These are phyloP conservation scores for Curvularia verruculosa DNA, from an alignment of 2,329 filamentous ascomycete genomes.

Conservation along the genomic window DNA sequence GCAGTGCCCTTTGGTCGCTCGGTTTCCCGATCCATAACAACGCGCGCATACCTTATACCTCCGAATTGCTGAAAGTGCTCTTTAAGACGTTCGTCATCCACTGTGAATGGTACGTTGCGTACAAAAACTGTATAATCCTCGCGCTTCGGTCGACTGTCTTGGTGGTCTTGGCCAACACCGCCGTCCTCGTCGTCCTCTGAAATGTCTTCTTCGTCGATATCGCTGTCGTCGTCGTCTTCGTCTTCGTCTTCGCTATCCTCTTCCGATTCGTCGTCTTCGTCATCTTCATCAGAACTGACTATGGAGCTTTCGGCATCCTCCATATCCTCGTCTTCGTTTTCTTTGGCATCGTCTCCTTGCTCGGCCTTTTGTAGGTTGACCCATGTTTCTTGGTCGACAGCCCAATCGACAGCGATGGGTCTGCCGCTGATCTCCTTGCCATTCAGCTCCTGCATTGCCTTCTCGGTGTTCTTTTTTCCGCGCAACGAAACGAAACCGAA, in stretches of 20 bases:
- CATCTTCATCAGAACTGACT: slow-evolving; percentile 48
- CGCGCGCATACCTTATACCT: slow-evolving; percentile 83
- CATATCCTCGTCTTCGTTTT: slow-evolving; percentile 49
- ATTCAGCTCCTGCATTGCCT: slow-evolving; percentile 82
- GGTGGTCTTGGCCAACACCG: slow-evolving; percentile 30
- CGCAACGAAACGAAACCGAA: slow-evolving; percentile 93
- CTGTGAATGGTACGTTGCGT: slow-evolving; percentile 90
- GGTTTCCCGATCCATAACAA: slow-evolving; percentile 85
- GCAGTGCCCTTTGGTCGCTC: slow-evolving; percentile 89
- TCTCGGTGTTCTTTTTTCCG: slow-evolving; percentile 88
- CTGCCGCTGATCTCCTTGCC: slow-evolving; percentile 89
- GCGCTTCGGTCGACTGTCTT: slow-evolving; percentile 52
- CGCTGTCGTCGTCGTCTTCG: slow-evolving; percentile 49
- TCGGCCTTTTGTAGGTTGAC: slow-evolving; percentile 61
- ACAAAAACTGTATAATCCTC: slow-evolving; percentile 85
- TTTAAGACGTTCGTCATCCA: slow-evolving; percentile 80
- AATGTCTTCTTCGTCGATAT: slow-evolving; percentile 47
- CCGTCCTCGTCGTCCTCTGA: slow-evolving; percentile 52
- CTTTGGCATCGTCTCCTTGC: slow-evolving; percentile 46
- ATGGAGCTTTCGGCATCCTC: slow-evolving; percentile 48
- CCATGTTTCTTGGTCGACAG: slow-evolving; percentile 90
- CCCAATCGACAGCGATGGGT: slow-evolving; percentile 92
- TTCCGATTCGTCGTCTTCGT: slow-evolving; percentile 41
- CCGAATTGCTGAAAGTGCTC: slow-evolving; percentile 90
- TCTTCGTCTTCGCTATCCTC: slow-evolving; percentile 43